Percentiles rank a stretch among this genome's conserved stretches.
These are phyloP conservation scores for Evansstolkia leycettana DNA, from an alignment of 495 filamentous ascomycete genomes.

Conservation along the genomic window DNA sequence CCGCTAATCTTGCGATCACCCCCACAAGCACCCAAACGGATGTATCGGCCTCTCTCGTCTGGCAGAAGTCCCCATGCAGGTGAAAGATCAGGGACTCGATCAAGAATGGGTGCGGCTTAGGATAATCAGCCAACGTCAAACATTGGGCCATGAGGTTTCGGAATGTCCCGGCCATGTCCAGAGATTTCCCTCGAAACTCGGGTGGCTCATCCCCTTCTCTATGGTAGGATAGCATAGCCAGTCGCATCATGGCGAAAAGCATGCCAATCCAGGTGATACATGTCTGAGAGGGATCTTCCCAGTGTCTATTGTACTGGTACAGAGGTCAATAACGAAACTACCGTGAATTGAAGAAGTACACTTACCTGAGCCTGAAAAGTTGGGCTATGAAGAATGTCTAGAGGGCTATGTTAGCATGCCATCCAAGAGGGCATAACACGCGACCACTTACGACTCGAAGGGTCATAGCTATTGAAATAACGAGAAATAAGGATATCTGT, in stretches of 20 bases:
- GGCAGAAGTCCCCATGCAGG: slow-evolving; percentile 66
- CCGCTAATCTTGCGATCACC: slow-evolving; percentile 69
- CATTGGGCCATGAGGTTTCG: slow-evolving; percentile 77
- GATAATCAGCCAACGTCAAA: slow-evolving; percentile 77
- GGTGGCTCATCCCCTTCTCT: slow-evolving; percentile 84
- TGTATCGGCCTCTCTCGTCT: slow-evolving; percentile 68
- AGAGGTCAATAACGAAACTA: no score
- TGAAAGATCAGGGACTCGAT: slow-evolving; percentile 87
- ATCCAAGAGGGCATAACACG: background rate
- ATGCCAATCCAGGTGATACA: slow-evolving; percentile 83
- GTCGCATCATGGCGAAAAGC: slow-evolving; percentile 74
- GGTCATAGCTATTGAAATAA: slow-evolving; percentile 62
- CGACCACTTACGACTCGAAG: slow-evolving; percentile 49
- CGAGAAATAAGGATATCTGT: slow-evolving; percentile 69
- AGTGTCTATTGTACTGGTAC: slow-evolving; percentile 66
- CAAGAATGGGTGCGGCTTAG: slow-evolving; percentile 70
- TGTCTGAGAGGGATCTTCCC: slow-evolving; percentile 70
- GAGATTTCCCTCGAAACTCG: slow-evolving; percentile 57
- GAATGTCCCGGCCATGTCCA: slow-evolving; percentile 71
- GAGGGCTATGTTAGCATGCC: slow-evolving; percentile 4
- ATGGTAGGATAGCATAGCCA: slow-evolving; percentile 86
- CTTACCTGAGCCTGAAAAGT: slow-evolving; percentile 61
- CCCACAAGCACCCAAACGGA: slow-evolving; percentile 72
- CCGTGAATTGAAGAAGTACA: background rate
- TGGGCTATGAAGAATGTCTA: slow-evolving; percentile 74